Base-by-base conservation (phyloP, 2,329 filamentous ascomycete species). In the Claviceps fusiformis region DNA sequence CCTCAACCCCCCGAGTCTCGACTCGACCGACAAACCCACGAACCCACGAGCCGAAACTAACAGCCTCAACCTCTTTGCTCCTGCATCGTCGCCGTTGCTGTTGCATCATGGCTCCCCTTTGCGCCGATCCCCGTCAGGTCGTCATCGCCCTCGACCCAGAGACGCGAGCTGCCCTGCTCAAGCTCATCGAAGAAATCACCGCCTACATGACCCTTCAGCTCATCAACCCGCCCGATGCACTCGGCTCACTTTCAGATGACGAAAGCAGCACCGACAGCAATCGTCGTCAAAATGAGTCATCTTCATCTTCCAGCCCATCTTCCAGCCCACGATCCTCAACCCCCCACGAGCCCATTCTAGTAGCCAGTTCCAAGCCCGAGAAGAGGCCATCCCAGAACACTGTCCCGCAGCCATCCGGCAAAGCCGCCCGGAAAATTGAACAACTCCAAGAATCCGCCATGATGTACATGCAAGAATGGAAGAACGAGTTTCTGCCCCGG, bases 391-490 rank as follows among this genome's bases (percentile, higher is more conserved):
- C 54, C 27, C 37, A 54, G 48, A 54, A 46, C 2, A 19, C 37
- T 1, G n/a, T 45, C 44, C 33, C 54, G 43, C 53, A 55, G 49
- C 44, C 50, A 13, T 33, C 51, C 17, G 61, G 54, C 10, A 61
- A 62, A 44, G 56, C 61, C 24, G 62, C 64, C 17, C 59, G 61
- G 9, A 58, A 68, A 52, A 64, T 67, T 1, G 55, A 64, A 13
- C 59, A 62, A 5, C 65, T 79, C 15, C 70, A 76, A 27, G 67
- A 64, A 31, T 80, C 80, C 5, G 81, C 86, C 1, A 67, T 93
- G 13, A 72, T 76, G 47, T 80, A 87, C 63, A 88, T 91, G 62
- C 82, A 89, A 59, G 79, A 82, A n/a, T 95, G 90, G 91, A 76
- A 83, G 56, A 77, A 81, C 31, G 77, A 81, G 37, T 83, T 92